Percentiles rank a stretch among this genome's conserved stretches.
phyloP scores from a whole-genome alignment of 1,139 yeast genomes.

The Petasospora fabianii region DNA sequence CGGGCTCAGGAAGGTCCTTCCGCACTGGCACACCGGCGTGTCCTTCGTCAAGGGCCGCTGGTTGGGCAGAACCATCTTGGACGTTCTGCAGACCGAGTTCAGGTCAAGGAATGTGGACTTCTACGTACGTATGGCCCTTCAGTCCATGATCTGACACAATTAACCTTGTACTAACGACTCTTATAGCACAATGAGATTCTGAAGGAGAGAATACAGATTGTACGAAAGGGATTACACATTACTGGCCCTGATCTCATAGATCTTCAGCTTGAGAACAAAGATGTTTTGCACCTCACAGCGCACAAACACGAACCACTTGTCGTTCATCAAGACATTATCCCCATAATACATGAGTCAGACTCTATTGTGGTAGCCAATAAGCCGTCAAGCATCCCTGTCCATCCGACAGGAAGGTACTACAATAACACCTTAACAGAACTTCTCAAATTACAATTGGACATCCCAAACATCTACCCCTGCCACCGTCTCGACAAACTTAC shows the following conservation, averaged over 20 bases:
- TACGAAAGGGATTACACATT: constrained; percentile 8
- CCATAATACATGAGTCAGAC: constrained; percentile 18
- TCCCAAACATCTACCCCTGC: constrained; percentile 70
- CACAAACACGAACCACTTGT: constrained; percentile 55
- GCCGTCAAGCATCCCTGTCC: constrained; percentile 94
- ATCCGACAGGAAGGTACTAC: constrained; percentile 91
- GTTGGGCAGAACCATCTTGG: constrained; percentile 70
- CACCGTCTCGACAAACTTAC: constrained; percentile 89
- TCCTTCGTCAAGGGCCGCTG: constrained; percentile 87
- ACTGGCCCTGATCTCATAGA: constrained; percentile 18
- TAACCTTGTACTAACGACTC: neutral
- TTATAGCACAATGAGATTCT: constrained; percentile 4
- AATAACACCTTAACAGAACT: constrained; percentile 86
- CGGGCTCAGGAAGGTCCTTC: constrained; percentile 65
- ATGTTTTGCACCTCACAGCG: constrained; percentile 52
- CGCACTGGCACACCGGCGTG: constrained; percentile 77
- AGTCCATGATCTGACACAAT: neutral
- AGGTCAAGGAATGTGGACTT: constrained; percentile 55
- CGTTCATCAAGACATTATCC: constrained; percentile 12
- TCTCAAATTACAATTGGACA: constrained; percentile 61
- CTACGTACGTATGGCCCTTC: constrained; percentile 6
- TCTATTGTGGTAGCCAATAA: constrained; percentile 83
- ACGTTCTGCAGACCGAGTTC: constrained; percentile 77
- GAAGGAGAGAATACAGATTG: constrained; percentile 6
- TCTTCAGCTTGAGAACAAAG: constrained; percentile 41